Evolutionary conservation across 202 grass and related monocot species (phyloP), one percentile per base, ranked within the genome.

Genomic region (Setaria italica): DNA sequence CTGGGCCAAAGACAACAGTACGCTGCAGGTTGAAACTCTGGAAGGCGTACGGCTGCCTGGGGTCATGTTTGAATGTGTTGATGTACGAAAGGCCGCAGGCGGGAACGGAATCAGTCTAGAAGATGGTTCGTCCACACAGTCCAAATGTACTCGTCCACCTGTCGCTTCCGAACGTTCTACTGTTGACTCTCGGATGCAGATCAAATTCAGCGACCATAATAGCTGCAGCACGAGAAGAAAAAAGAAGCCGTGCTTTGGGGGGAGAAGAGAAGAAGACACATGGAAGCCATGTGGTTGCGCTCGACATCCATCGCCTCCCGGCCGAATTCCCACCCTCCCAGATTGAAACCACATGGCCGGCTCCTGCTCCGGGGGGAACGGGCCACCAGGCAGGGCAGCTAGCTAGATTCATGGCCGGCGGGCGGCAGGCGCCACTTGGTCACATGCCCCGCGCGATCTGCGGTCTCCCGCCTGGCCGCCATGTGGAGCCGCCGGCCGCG

Each of bases 271-370:
- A 2, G 19, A 2, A 72, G 13, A 32, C 81, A 80, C 76, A 68
- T 80, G 81, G 49, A 45, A 16, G 76, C 82, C 87, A 69, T 68
- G 76, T 75, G 86, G 50, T 11, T n/a, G 68, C 62, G 30, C 11
- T 20, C 67, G 58, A 74, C 60, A 51, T 51, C 43, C 79, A 19
- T 72, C 57, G 25, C 49, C 13, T 51, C 55, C 9, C 33, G 4
- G 47, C 72, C 62, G 0, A 69, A 7, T 16, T 62, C 56, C 72
- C 32, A 9, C 6, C 32, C 11, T n/a, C 17, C 45, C 48, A 67
- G 69, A 34, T 73, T 25, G 33, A 64, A 70, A 56, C 19, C 86
- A 79, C 76, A 57, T 59, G 86, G 20, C 59, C 35, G 41, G 25
- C 56, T 41, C 13, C 15, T 20, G 54, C 17, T 20, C 53, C 53